Conservation (phyloP, 148 eudicot species). For the Simmondsia chinensis region DNA sequence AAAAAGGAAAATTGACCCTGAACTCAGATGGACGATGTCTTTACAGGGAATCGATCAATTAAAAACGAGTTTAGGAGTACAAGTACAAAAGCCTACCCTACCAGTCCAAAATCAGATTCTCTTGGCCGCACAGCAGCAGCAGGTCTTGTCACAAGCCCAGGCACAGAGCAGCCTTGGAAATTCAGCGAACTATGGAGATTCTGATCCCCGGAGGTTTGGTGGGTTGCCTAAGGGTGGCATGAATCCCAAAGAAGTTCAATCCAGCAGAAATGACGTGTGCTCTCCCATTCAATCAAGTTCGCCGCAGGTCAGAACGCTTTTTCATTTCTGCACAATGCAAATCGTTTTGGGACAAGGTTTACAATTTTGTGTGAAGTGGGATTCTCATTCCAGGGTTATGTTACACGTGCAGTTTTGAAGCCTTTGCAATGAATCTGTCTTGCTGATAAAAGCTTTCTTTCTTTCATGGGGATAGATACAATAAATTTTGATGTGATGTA, state of each 20-base stretch:
- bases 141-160: slow-evolving; percentile 79
- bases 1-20: no score
- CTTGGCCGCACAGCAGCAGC: slow-evolving; percentile 83
- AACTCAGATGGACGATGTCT: slow-evolving; percentile 1
- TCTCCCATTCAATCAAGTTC: slow-evolving; percentile 88
- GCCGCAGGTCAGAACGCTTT: slow-evolving; percentile 52
- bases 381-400: no score
- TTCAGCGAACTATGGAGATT: slow-evolving; percentile 60
- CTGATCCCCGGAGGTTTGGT: slow-evolving; percentile 44
- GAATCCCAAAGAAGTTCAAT: slow-evolving; percentile 82
- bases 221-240: slow-evolving; percentile 81
- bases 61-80: slow-evolving; percentile 58
- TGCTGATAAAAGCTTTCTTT: no score
- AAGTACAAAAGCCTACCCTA: slow-evolving; percentile 61
- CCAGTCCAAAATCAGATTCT: slow-evolving; percentile 69
- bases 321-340: slow-evolving; percentile 1
- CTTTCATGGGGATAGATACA: no score
- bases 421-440: no score
- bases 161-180: slow-evolving; percentile 72
- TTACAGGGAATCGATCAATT: slow-evolving; percentile 80
- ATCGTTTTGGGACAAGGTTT: no score
- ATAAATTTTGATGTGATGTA: no score
- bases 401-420: no score
- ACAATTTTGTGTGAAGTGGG: no score
- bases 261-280: slow-evolving; percentile 83